These are phyloP conservation scores for Chalciporus chontae DNA, from an alignment of 768 basidiomycete genomes.

Conservation along the genomic window DNA sequence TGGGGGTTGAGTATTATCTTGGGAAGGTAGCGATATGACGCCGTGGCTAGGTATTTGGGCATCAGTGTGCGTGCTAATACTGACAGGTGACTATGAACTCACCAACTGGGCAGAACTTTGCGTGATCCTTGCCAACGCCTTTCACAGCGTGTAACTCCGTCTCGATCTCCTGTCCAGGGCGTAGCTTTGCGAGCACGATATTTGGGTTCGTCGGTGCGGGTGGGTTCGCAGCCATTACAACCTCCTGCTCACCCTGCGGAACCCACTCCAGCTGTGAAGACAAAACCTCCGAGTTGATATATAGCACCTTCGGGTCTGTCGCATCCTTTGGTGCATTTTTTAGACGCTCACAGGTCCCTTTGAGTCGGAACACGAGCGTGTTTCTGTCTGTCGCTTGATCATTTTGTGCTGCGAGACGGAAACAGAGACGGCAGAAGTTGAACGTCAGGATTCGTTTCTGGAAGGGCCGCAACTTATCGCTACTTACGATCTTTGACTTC, in stretches of 20 bases:
- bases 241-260: slow-evolving; percentile 77
- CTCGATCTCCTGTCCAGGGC: slow-evolving; percentile 86
- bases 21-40: slow-evolving; percentile 91
- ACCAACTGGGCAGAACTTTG: slow-evolving; percentile 97
- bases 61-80: slow-evolving; percentile 1
- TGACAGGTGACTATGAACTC: slow-evolving; percentile 18
- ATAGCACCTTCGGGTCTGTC: slow-evolving; percentile 60
- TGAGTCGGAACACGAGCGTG: slow-evolving; percentile 83
- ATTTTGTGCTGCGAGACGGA: slow-evolving; percentile 30
- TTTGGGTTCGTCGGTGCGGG: slow-evolving; percentile 73
- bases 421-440: neutral
- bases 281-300: slow-evolving; percentile 64
- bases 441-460: neutral
- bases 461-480: slow-evolving; percentile 18
- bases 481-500: slow-evolving; percentile 47
- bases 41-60: slow-evolving; percentile 65
- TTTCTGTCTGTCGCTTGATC: slow-evolving; percentile 81
- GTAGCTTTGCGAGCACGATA: slow-evolving; percentile 86
- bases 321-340: slow-evolving; percentile 49
- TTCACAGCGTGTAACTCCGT: slow-evolving; percentile 90
- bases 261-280: slow-evolving; percentile 71
- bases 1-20: slow-evolving; percentile 66
- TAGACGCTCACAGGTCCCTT: slow-evolving; percentile 62
- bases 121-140: slow-evolving; percentile 90
- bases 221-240: slow-evolving; percentile 47